A percentile compares a stretch with the other conserved stretches of the same genome.
phyloP scores from a whole-genome alignment of 1,139 yeast genomes.

The Sugiyamaella paludigena region DNA sequence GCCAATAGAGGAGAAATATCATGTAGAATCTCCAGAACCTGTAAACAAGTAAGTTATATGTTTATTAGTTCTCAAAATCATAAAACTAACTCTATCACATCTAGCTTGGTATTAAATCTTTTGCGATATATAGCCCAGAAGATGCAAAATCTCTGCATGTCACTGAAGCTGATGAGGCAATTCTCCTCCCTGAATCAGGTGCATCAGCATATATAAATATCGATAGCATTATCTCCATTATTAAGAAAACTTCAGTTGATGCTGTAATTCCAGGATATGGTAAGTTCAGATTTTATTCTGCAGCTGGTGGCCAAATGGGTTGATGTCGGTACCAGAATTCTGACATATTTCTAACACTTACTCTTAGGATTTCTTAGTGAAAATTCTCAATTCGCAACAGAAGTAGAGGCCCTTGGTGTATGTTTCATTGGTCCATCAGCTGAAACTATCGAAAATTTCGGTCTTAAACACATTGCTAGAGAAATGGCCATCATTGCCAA shows the following conservation, averaged over 20 bases:
- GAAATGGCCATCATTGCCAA: slow-evolving; percentile 69
- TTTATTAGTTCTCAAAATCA: not conserved
- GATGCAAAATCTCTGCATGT: slow-evolving; percentile 7
- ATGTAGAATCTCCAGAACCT: slow-evolving; percentile 1
- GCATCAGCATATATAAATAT: slow-evolving; percentile 74
- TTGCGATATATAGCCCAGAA: slow-evolving; percentile 3
- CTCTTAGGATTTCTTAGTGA: slow-evolving; percentile 70
- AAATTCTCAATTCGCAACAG: slow-evolving; percentile 85
- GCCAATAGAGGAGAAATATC: slow-evolving; percentile 9
- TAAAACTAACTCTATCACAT: not conserved
- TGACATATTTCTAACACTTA: not conserved
- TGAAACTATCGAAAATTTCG: slow-evolving; percentile 82
- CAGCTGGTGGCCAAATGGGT: no score
- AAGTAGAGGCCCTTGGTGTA: slow-evolving; percentile 83
- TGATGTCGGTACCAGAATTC: no score
- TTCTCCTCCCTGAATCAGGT: slow-evolving; percentile 2
- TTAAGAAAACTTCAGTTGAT: slow-evolving; percentile 76
- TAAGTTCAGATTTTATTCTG: not conserved
- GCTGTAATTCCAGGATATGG: slow-evolving; percentile 99
- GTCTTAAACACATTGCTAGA: slow-evolving; percentile 93
- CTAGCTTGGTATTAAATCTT: not conserved
- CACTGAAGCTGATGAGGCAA: slow-evolving; percentile 3
- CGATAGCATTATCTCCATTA: slow-evolving; percentile 86
- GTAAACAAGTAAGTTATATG: slow-evolving; percentile 2
- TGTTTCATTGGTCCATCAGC: slow-evolving; percentile 95